Percentiles rank a stretch among this genome's conserved stretches.
Evolutionary conservation across 2,329 filamentous ascomycete species (phyloP).

Genomic region (Alternaria triticimaculans): DNA sequence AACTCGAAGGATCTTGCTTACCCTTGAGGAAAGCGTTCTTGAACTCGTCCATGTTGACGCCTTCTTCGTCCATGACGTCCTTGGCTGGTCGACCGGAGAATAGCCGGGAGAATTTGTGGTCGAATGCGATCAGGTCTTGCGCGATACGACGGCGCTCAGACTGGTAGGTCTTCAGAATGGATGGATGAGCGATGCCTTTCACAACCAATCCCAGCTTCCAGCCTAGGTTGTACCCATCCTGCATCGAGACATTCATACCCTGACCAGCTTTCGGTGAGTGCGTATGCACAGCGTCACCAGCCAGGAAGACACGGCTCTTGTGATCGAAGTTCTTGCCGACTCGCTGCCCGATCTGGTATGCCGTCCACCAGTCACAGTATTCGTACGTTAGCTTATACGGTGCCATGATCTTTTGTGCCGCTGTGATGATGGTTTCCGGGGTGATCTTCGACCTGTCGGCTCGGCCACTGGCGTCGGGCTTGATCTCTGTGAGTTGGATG

Average conservation of each 20-base stretch:
- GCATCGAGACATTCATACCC: constrained; percentile 76
- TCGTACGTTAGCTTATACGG: constrained; percentile 72
- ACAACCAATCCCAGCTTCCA: constrained; percentile 63
- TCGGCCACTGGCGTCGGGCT: constrained; percentile 52
- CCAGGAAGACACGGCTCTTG: constrained; percentile 69
- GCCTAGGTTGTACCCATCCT: constrained; percentile 66
- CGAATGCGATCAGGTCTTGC: constrained; percentile 67
- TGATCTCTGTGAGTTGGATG: constrained; percentile 65
- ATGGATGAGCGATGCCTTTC: constrained; percentile 49
- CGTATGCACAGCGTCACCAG: constrained; percentile 69
- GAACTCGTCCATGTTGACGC: constrained; percentile 69
- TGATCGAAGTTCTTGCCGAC: constrained; percentile 65
- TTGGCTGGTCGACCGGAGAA: constrained; percentile 61
- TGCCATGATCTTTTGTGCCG: constrained; percentile 68
- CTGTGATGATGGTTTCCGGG: constrained; percentile 66
- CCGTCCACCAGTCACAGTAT: constrained; percentile 72
- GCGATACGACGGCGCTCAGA: constrained; percentile 66
- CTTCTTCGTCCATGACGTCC: constrained; percentile 65
- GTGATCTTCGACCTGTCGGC: constrained; percentile 69
- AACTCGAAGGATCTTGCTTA: background rate
- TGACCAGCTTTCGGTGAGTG: constrained; percentile 70
- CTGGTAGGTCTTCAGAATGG: constrained; percentile 60
- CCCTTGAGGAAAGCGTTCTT: constrained; percentile 64
- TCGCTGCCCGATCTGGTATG: constrained; percentile 72
- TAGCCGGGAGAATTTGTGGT: constrained; percentile 56